These are phyloP conservation scores for carrot (Daucus carota) DNA, from an alignment of 129 eudicot species.

Conservation along the genomic window DH1_v3.0 NC_030382.2:42744001-42744500, in stretches of 20 bases:
- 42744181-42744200: background rate
- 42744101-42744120: constrained; percentile 61
- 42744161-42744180: background rate
- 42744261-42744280: constrained; percentile 20
- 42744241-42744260: constrained; percentile 41
- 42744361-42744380: background rate
- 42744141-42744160: constrained; percentile 1
- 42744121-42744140: constrained; percentile 70
- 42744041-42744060: background rate
- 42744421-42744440: background rate
- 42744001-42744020: constrained; percentile 32
- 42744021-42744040: constrained; percentile 3
- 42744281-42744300: background rate
- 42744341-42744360: background rate
- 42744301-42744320: background rate
- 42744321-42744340: background rate
- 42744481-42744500: background rate
- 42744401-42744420: background rate
- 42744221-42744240: constrained; percentile 72
- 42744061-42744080: constrained; percentile 23
- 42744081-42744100: constrained; percentile 64
- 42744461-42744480: background rate
- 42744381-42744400: too few species aligned
- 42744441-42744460: background rate
- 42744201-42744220: constrained; percentile 39